Evolutionary conservation across 2,329 filamentous ascomycete species (phyloP).

Genomic region (Raffaelea albimanens): DNA sequence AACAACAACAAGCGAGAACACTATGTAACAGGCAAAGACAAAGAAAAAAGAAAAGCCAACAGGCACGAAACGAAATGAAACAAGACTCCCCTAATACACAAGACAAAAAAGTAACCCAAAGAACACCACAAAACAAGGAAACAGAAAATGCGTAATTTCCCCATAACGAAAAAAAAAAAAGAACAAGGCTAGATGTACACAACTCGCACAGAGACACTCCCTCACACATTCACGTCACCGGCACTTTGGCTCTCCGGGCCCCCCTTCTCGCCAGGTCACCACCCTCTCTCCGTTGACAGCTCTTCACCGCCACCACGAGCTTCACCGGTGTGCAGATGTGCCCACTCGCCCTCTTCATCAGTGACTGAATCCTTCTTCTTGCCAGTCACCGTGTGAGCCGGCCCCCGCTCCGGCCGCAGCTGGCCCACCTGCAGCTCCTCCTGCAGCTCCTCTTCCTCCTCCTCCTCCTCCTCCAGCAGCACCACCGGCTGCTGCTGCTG

Average conservation of each 20-base stretch:
- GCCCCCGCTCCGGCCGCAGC: constrained; percentile 18
- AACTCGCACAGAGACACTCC: no score
- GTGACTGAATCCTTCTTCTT: constrained; percentile 49
- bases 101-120: neutral
- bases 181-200: no score
- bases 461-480: constrained; percentile 23
- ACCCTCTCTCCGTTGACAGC: neutral
- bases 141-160: neutral
- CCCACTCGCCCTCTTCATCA: constrained; percentile 14
- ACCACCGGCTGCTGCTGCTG: constrained; percentile 23
- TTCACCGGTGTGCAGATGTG: no score
- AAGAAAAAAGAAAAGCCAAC: neutral
- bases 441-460: constrained; percentile 21
- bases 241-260: no score
- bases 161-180: neutral
- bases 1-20: neutral
- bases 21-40: neutral
- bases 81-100: neutral
- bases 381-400: constrained; percentile 45
- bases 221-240: no score
- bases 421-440: constrained; percentile 22
- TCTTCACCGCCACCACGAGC: no score
- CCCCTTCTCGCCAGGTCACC: no score
- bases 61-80: neutral
- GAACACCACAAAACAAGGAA: constrained; percentile 1